Conservation (phyloP, 2,329 filamentous ascomycete species). For the Trichophyton verrucosum region DNA sequence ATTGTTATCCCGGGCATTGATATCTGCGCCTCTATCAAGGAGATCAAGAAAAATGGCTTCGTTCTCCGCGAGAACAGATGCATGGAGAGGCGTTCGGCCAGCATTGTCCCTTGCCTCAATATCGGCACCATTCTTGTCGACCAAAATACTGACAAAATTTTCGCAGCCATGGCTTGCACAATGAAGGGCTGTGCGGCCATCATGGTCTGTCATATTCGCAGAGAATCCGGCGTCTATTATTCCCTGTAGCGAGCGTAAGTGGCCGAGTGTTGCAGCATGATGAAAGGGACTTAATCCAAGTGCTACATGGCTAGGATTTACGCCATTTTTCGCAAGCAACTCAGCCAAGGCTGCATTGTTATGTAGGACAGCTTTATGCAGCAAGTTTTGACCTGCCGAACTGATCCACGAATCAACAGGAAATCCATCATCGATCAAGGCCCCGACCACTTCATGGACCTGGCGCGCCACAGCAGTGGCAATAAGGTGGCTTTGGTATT, state of each 20-base stretch:
- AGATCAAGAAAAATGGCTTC: neutral
- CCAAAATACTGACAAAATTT: neutral
- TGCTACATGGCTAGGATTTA: neutral
- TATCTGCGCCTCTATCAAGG: neutral
- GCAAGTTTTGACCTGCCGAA: neutral
- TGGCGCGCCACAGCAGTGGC: neutral
- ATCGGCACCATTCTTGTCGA: neutral
- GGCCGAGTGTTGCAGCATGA: neutral
- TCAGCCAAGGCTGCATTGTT: neutral
- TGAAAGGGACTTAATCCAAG: neutral
- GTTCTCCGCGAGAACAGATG: neutral
- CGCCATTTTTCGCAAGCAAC: neutral
- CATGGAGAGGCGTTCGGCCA: neutral
- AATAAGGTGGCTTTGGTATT: neutral
- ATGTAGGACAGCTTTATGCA: neutral
- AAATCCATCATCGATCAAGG: neutral
- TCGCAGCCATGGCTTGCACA: neutral
- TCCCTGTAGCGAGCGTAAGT: neutral
- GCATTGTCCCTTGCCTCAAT: neutral
- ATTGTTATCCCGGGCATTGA: neutral
- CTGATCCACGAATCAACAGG: neutral
- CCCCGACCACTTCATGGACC: neutral
- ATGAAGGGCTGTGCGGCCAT: neutral
- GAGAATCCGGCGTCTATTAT: neutral
- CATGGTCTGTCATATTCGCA: neutral